Conservation (phyloP, 2,329 filamentous ascomycete genomes). For the Fusarium dlaminii region DNA sequence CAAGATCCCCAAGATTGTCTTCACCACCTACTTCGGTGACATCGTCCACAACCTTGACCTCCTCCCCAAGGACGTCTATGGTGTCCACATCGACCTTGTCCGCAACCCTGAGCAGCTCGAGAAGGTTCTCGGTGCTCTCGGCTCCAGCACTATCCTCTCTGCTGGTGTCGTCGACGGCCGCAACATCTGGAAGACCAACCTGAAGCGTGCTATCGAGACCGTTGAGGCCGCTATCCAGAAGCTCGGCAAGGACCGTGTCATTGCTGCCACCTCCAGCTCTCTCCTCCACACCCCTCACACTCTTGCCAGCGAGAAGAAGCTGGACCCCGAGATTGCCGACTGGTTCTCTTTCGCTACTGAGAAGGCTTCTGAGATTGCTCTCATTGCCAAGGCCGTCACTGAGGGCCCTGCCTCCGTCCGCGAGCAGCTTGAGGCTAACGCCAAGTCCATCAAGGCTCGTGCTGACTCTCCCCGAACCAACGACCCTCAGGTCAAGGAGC, state of each 20-base stretch:
- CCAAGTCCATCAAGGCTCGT: conserved; percentile 90
- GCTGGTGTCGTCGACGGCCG: conserved; percentile 97
- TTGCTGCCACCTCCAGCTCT: conserved; percentile 96
- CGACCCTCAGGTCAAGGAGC: conserved; percentile 96
- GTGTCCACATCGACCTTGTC: conserved; percentile 94
- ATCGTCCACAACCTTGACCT: conserved; percentile 98
- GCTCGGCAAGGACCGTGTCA: conserved; percentile 96
- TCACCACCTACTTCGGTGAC: conserved; percentile 99
- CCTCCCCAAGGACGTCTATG: conserved; percentile 81
- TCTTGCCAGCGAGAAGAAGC: conserved; percentile 97
- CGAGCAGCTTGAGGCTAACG: conserved; percentile 94
- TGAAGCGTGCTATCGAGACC: conserved; percentile 91
- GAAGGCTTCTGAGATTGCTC: conserved; percentile 89
- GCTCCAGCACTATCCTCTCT: conserved; percentile 89
- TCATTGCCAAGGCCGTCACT: conserved; percentile 97
- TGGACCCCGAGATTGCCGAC: conserved; percentile 89
- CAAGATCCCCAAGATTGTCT: conserved; percentile 85
- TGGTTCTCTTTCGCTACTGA: conserved; percentile 99
- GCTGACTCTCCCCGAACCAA: conserved; percentile 95
- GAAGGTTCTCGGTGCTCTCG: conserved; percentile 82
- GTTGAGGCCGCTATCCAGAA: conserved; percentile 91
- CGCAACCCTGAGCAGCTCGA: conserved; percentile 98
- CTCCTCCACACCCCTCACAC: conserved; percentile 99
- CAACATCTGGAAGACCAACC: conserved; percentile 99
- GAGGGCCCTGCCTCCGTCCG: conserved; percentile 88